These are phyloP conservation scores for Fragaria nilgerrensis DNA, from an alignment of 306 rosid species.

Conservation along the genomic window DNA sequence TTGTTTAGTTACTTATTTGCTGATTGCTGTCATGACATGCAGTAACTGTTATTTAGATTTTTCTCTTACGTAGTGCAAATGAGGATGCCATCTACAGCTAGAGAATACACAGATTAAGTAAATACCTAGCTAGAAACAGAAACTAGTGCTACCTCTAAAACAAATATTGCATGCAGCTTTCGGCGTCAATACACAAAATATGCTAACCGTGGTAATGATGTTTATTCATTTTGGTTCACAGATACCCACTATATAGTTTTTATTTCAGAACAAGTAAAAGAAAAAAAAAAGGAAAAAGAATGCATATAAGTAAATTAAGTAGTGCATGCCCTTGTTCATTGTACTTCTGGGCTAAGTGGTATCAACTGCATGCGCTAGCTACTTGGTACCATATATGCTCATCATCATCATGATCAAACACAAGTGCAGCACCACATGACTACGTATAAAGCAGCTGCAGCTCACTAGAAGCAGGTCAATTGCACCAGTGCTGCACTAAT, in stretches of 20 bases:
- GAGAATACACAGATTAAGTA: background rate
- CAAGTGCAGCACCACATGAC: background rate
- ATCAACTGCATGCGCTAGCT: background rate
- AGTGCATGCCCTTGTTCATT: background rate
- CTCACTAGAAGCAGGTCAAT: background rate
- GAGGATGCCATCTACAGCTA: background rate
- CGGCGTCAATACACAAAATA: background rate
- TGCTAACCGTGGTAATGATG: background rate
- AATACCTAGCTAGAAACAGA: background rate
- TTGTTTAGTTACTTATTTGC: background rate
- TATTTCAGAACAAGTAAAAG: background rate
- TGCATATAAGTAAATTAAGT: background rate
- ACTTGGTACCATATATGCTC: background rate
- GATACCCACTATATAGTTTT: background rate
- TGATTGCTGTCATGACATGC: background rate
- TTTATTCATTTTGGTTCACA: background rate
- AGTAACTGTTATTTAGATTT: background rate
- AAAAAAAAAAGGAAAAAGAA: too few relatives aligned
- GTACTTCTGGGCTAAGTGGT: background rate
- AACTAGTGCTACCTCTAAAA: background rate
- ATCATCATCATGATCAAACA: background rate
- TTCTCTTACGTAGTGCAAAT: background rate
- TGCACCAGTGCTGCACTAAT: background rate
- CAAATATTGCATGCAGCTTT: background rate
- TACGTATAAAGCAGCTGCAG: background rate